phyloP scores from a whole-genome alignment of 116 monocot genomes.

The Trichopus zeylanicus region DNA sequence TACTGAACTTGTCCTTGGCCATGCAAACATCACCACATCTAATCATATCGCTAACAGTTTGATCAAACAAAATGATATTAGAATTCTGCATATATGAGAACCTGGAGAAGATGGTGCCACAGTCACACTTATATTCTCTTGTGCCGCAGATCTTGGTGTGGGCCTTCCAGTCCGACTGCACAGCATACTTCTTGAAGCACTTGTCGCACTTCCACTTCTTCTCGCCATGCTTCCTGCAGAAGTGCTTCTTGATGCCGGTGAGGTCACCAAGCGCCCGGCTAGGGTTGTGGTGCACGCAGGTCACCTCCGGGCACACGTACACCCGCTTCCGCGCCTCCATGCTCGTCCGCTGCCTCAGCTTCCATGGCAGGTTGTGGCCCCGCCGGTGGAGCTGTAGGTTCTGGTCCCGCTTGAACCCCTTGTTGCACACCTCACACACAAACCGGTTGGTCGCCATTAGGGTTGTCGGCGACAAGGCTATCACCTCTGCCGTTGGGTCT shows the following conservation, averaged over 20 bases:
- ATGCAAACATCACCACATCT: too few species aligned
- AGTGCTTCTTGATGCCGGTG: constrained; percentile 91
- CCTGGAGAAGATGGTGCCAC: constrained; percentile 79
- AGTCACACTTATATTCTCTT: constrained; percentile 74
- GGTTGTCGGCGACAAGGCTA: constrained; percentile 48
- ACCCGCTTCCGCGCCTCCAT: constrained; percentile 46
- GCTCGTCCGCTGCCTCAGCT: constrained; percentile 37
- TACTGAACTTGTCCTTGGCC: too few species aligned
- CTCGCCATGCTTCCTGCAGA: constrained; percentile 78
- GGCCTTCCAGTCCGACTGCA: constrained; percentile 80
- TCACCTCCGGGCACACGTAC: constrained; percentile 61
- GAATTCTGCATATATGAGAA: background rate
- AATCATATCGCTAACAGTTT: too few species aligned
- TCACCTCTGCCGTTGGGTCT: constrained; percentile 50
- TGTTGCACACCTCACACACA: constrained; percentile 62
- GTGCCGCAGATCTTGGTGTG: constrained; percentile 78
- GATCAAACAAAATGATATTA: too few species aligned
- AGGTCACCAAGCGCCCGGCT: constrained; percentile 69
- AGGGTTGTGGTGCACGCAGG: constrained; percentile 70
- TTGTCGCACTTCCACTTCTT: constrained; percentile 95
- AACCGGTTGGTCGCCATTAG: constrained; percentile 66
- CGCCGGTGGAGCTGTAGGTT: constrained; percentile 61
- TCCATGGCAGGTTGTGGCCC: constrained; percentile 69
- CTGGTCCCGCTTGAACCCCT: constrained; percentile 62
- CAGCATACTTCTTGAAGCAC: constrained; percentile 92